Base-by-base conservation (phyloP, 441 rosid species). In the Iberis amara region DNA sequence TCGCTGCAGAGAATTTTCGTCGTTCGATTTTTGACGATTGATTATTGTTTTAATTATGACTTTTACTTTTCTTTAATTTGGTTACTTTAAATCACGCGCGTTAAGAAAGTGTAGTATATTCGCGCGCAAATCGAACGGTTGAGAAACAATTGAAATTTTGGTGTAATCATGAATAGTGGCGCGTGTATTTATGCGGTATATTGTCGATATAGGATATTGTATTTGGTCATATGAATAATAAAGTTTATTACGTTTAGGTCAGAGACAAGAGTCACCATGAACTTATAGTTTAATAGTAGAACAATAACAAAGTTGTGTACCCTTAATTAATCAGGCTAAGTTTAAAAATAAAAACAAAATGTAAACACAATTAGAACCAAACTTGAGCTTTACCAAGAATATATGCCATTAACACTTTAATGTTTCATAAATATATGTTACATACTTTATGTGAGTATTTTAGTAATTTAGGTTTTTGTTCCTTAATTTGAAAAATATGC, bases 221-320 rank as follows among this genome's bases (percentile, higher is more conserved):
- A 4, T 38, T 18, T 18, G 21, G 21, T 18, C 21, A 18, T 18
- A 18, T 18, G 21, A 18, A 18, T 18, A n/a, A n/a, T n/a, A n/a
- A 45, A 28, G 14, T 23, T 39, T 47, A 46, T 39, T 10, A 2
- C 37, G 59, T 64, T 63, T 51, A 50, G 64, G 69, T 64, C 69
- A 64, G 69, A 37, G 69, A 64, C 64, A 37, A 51, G 41, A 64
- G 69, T 62, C 55, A 21, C 7, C 21, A 18, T 18, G 21, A 1
- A 18, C 21, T 18, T 18, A 18, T 18, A 18, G 3, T 18, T 18
- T 18, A 18, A n/a, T n/a, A n/a, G n/a, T n/a, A n/a, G n/a, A n/a
- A n/a, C n/a, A n/a, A n/a, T n/a, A n/a, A n/a, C n/a, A n/a, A n/a
- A n/a, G n/a, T n/a, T n/a, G n/a, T n/a, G n/a, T n/a, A n/a, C n/a